Conservation (phyloP, 2,329 filamentous ascomycete genomes). For the Neonectria faginata region DNA sequence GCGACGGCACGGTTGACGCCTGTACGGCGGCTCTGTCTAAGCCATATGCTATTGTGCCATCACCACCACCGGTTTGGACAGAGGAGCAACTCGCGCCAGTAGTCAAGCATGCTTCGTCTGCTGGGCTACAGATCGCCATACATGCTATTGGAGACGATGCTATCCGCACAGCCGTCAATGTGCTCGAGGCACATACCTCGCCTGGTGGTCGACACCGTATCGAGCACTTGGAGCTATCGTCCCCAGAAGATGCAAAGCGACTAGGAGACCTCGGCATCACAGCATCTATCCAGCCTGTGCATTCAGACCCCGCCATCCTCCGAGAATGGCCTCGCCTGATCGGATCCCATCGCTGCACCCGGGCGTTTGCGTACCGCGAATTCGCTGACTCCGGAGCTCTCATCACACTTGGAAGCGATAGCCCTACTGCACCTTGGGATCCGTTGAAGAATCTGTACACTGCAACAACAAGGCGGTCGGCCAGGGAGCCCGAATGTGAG, state of each 20-base stretch:
- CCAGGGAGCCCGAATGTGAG: slow-evolving; percentile 55
- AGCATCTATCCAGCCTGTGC: slow-evolving; percentile 22
- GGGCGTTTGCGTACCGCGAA: slow-evolving; percentile 71
- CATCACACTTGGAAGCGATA: slow-evolving; percentile 66
- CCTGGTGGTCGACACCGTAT: slow-evolving; percentile 22
- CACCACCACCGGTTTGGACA: slow-evolving; percentile 14
- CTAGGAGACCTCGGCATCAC: slow-evolving; percentile 25
- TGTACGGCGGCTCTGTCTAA: slow-evolving; percentile 69
- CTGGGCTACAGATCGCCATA: slow-evolving; percentile 19
- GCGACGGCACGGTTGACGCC: slow-evolving; percentile 71
- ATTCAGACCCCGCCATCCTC: slow-evolving; percentile 22
- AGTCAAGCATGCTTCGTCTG: slow-evolving; percentile 14
- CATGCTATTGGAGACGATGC: slow-evolving; percentile 41
- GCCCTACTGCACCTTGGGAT: slow-evolving; percentile 65
- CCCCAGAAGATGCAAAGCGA: slow-evolving; percentile 22
- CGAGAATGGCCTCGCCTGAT: slow-evolving; percentile 52
- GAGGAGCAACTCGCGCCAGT: slow-evolving; percentile 12
- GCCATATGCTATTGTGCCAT: slow-evolving; percentile 56
- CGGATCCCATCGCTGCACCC: slow-evolving; percentile 61
- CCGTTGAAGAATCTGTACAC: slow-evolving; percentile 65
- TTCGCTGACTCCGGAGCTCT: slow-evolving; percentile 63
- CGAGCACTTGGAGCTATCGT: slow-evolving; percentile 22
- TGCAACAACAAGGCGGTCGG: slow-evolving; percentile 64
- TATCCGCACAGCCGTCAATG: slow-evolving; percentile 23
- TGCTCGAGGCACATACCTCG: slow-evolving; percentile 15